Evolutionary conservation across 306 rosid species (phyloP), one percentile per base, ranked within the genome.

Genomic region (Glycine tomentella): DNA sequence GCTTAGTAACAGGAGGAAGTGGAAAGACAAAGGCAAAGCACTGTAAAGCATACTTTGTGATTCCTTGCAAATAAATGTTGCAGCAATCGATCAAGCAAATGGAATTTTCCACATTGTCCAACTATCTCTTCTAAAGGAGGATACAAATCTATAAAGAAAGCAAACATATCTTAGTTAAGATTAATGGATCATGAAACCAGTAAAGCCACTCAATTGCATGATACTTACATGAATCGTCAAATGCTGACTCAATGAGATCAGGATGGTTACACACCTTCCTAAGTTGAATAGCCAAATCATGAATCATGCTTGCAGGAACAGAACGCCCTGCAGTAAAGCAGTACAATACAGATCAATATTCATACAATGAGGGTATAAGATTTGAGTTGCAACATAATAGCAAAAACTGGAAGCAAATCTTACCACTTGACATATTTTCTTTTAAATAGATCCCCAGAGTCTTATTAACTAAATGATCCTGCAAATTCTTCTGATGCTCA

Each of bases 211-310:
- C 7, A 55, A 67, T 44, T 45, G 50, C 0, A 53, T 51, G 76
- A 15, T 45, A 81, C 72, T 40, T 76, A 96, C 99, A 75, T 31
- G 97, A 87, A 69, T 68, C 86, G 71, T 92, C 93, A 83, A 80
- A 89, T 46, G 81, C 86, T 2, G 97, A 84, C 68, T 90, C 90
- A 75, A 96, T 64, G 65, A 96, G 90, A 76, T 96, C 99, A 20
- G 99, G 99, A 88, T 93, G 99, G 88, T 88, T 90, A 84, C 99
- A 96, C 86, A 88, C 92, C 88, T 96, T 96, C 81, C 99, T 89
- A 82, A 96, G 99, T 77, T 96, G 99, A 84, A 96, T 4, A 74
- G 81, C 48, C 91, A 96, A 70, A 86, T 90, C 92, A 80, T 88
- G 86, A 83, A 96, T 74, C 63, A 31, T 74, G 36, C 14, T 66